A percentile compares a stretch with the other conserved stretches of the same genome.
phyloP scores from a whole-genome alignment of 805 yeast species.

The Starmerella sirachaensis region DNA sequence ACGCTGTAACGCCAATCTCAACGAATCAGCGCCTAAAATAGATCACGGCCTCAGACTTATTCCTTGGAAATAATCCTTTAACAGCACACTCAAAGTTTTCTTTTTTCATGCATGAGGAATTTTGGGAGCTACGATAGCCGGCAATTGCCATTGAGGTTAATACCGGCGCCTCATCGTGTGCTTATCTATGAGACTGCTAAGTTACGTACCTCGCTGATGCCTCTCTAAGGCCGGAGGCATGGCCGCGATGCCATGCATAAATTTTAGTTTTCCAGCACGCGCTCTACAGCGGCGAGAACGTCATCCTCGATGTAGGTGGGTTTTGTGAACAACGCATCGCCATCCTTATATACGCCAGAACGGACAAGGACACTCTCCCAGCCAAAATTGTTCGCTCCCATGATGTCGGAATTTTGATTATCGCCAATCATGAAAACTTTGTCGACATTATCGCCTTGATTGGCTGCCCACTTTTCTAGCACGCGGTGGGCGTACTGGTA shows the following conservation, averaged over 20 bases:
- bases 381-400: conserved; percentile 76
- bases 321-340: conserved; percentile 28
- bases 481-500: conserved; percentile 74
- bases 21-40: too few relatives aligned
- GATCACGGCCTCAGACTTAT: too few relatives aligned
- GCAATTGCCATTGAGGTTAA: too few relatives aligned
- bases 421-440: conserved; percentile 94
- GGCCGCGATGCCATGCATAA: background rate
- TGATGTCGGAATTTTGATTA: conserved; percentile 85
- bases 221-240: background rate
- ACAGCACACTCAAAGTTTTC: too few relatives aligned
- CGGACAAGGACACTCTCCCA: conserved; percentile 79
- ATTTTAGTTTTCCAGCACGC: conserved; percentile 8
- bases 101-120: too few relatives aligned
- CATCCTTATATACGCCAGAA: conserved; percentile 76
- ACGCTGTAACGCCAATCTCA: too few relatives aligned
- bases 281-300: conserved; percentile 41
- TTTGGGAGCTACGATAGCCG: too few relatives aligned
- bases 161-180: too few relatives aligned
- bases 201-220: too few relatives aligned
- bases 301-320: conserved; percentile 43
- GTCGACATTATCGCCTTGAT: conserved; percentile 26
- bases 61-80: too few relatives aligned
- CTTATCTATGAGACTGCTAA: too few relatives aligned
- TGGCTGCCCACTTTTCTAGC: conserved; percentile 47